These are phyloP conservation scores for Xylariaceae sp. DNA, from an alignment of 2,329 filamentous ascomycete genomes.

Conservation along the genomic window DNA sequence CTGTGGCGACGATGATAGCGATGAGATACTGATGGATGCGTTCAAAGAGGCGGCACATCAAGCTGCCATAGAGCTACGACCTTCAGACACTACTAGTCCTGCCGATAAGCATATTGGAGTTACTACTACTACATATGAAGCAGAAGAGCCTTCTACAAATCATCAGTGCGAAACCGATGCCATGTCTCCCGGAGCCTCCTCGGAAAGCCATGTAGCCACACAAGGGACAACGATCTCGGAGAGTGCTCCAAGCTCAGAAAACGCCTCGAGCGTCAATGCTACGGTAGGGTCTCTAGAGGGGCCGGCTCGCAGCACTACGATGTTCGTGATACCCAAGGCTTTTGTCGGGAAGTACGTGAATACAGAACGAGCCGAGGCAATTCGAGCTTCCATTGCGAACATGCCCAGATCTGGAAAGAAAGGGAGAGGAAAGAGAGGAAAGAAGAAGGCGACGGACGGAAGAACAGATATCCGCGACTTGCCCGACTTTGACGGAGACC, in stretches of 20 bases:
- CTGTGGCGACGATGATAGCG: constrained; percentile 23
- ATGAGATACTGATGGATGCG: constrained; percentile 21
- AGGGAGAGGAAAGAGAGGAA: constrained; percentile 6
- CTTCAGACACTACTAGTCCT: constrained; percentile 20
- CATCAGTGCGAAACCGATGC: not conserved
- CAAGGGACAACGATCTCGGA: constrained; percentile 20
- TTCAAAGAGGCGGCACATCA: constrained; percentile 27
- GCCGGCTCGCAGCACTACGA: constrained; percentile 9
- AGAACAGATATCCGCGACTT: constrained; percentile 30
- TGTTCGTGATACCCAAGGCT: constrained; percentile 25
- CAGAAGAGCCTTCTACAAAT: not conserved
- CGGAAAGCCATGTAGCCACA: constrained; percentile 21
- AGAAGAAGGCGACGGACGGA: constrained; percentile 23
- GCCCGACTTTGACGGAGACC: constrained; percentile 29
- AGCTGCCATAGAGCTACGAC: constrained; percentile 26
- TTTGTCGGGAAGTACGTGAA: constrained; percentile 28
- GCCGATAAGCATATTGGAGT: constrained; percentile 9
- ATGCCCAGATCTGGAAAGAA: not conserved
- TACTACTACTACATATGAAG: constrained; percentile 12
- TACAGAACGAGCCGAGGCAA: not conserved
- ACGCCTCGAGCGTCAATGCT: constrained; percentile 16
- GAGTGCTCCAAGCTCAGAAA: not conserved
- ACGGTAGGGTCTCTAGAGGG: constrained; percentile 19
- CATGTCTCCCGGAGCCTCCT: constrained; percentile 2
- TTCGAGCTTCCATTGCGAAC: not conserved